phyloP scores from a whole-genome alignment of 2,329 filamentous ascomycete species.

The Teratosphaeria destructans region DNA sequence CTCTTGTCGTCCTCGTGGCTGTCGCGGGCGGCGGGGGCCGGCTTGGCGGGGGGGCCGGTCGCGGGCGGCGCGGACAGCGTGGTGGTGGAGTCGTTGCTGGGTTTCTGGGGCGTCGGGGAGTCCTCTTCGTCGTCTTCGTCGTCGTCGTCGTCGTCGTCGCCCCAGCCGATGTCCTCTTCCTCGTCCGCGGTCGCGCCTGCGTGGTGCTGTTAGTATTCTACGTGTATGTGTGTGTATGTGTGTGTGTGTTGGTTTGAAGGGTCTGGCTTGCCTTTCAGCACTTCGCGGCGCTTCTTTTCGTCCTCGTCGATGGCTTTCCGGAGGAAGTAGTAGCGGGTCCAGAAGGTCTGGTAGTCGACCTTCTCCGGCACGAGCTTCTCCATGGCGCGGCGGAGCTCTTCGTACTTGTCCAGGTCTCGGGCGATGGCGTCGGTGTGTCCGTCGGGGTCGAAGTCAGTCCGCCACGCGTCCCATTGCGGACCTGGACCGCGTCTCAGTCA shows the following conservation, averaged over 20 bases:
- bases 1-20: conserved; percentile 79
- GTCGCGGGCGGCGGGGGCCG: conserved; percentile 46
- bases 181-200: conserved; percentile 60
- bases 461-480: conserved; percentile 65
- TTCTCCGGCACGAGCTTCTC: conserved; percentile 89
- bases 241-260: too few relatives aligned
- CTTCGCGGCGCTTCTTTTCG: conserved; percentile 75
- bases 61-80: conserved; percentile 8
- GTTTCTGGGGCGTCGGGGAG: conserved; percentile 19
- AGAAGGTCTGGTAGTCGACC: conserved; percentile 83
- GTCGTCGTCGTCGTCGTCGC: conserved; percentile 69
- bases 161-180: conserved; percentile 58
- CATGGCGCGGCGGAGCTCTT: conserved; percentile 79
- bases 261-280: conserved; percentile 65
- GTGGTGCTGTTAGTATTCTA: not conserved
- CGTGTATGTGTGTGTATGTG: not conserved
- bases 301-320: conserved; percentile 87
- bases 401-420: conserved; percentile 71
- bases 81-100: conserved; percentile 15
- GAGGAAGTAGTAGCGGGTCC: conserved; percentile 92
- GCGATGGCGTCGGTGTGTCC: conserved; percentile 76
- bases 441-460: conserved; percentile 65
- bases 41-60: conserved; percentile 39
- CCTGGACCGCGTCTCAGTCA: not conserved
- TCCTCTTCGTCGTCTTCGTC: conserved; percentile 61